Base-by-base conservation (phyloP, 176 grass and related monocot genomes). In the Aegilops longissima region DNA sequence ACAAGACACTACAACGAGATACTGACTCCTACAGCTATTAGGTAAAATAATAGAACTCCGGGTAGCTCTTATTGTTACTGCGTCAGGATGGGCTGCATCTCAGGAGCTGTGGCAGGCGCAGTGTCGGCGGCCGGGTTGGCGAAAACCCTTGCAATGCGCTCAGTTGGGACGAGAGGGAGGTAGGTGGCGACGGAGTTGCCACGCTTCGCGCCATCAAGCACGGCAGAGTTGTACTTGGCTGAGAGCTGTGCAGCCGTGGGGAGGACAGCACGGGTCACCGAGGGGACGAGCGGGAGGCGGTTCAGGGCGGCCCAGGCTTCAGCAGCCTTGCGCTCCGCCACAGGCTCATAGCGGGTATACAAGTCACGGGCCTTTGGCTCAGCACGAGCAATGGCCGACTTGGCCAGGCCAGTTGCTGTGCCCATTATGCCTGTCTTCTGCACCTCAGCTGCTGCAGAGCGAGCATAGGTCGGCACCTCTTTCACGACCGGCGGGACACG, bases 221-320 rank as follows among this genome's bases (percentile, higher is more conserved):
- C 93, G 0, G 84, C 92, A 3, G 83, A 70, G 71, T 98, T 98
- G 82, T 98, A 98, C 84, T 64, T 86, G 10, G 93, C 88, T 0
- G 96, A 92, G 4, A 95, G 77, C 66, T 91, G 79, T 1, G 96
- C 93, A 0, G 93, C 93, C 0, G 93, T 91, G 52, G 96, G 96
- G 51, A 98, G 90, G 23, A 98, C 92, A 0, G 91, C 88, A 5
- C 82, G 85, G 3, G 96, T 91, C 81, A 98, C 86, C 5, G 79
- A 82, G 4, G 96, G 96, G 21, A 98, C 86, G 12, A 98, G 84
- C 0, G 96, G 96, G 35, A 98, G 96, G 21, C 90, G 86, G 86
- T 98, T 96, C 54, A 98, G 88, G n/a, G 93, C 90, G 5, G 85
- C 81, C 93, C 96, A 98, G 0, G 93, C 86, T 14, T 93, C 90